These are phyloP conservation scores for Choanephora cucurbitarum DNA, from an alignment of 371 early-diverging fungal genomes.

Conservation along the genomic window DNA sequence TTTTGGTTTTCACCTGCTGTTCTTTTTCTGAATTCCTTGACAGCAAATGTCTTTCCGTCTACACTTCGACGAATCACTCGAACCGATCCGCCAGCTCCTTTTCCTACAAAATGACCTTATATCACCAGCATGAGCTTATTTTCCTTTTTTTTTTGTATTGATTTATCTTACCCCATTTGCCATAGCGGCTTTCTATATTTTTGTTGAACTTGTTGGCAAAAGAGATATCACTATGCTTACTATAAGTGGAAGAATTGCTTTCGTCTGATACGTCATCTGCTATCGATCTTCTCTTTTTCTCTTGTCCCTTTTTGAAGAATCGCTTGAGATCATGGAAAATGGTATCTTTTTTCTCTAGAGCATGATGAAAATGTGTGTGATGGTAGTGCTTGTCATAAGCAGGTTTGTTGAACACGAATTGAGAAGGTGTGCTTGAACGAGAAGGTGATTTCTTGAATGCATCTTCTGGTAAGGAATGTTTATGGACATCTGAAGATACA, in stretches of 20 bases:
- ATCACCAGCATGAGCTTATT: too few relatives aligned
- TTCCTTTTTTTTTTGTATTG: too few relatives aligned
- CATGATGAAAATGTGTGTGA: slow-evolving; percentile 49
- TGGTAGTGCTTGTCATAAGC: slow-evolving; percentile 48
- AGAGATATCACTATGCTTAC: slow-evolving; percentile 28
- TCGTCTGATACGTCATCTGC: slow-evolving; percentile 13
- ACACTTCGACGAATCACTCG: slow-evolving; percentile 57
- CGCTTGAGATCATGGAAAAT: slow-evolving; percentile 57
- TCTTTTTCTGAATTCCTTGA: slow-evolving; percentile 80
- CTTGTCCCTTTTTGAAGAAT: slow-evolving; percentile 38
- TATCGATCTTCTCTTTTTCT: slow-evolving; percentile 24
- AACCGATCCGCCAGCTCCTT: slow-evolving; percentile 77
- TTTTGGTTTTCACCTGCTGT: slow-evolving; percentile 63
- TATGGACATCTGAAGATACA: not conserved
- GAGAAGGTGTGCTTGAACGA: slow-evolving; percentile 38
- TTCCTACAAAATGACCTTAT: slow-evolving; percentile 58
- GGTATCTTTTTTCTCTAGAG: slow-evolving; percentile 46
- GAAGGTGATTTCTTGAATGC: not conserved
- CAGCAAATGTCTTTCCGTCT: slow-evolving; percentile 68
- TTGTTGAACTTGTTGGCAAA: slow-evolving; percentile 44
- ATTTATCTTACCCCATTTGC: slow-evolving; percentile 46
- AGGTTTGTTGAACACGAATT: slow-evolving; percentile 53
- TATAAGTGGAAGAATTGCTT: slow-evolving; percentile 42
- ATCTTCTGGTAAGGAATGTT: too few relatives aligned
- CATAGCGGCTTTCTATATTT: slow-evolving; percentile 37